Base-by-base conservation (phyloP, 2,329 filamentous ascomycete species). In the Orbilia javanica region DNA sequence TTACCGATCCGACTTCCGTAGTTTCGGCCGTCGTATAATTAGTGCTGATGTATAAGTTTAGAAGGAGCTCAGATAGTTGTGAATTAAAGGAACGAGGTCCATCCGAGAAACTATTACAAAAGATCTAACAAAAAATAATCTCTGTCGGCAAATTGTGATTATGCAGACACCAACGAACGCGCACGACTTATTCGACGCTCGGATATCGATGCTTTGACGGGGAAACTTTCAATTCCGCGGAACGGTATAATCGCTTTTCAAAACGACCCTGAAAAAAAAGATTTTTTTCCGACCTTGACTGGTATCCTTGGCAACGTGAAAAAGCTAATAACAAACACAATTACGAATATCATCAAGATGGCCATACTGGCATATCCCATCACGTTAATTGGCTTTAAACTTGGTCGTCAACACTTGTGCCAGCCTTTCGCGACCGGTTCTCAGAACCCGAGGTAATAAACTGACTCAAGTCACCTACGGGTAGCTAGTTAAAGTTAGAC, bases 401-500 rank as follows among this genome's bases (percentile, higher is more conserved):
- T 11, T 18, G 20, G 27, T 77, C 73, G 20, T 55, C 66, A 36
- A 67, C 66, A n/a, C 64, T 69, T 27, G 72, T 31, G 50, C 36
- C 50, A n/a, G 31, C 60, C 39, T 65, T 66, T 48, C 34, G 44
- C 39, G 55, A 34, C 34, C 66, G 73, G 50, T 62, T 60, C 27
- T 71, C 73, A 31, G 73, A 60, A 6, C 48, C 73, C 60, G 73
- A 77, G 11, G 50, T 13, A 42, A 77, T 77, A 31, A 71, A 71
- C 18, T 42, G 44, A 67, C 73, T 77, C 50, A 77, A 34, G 60
- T 77, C 73, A 46, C 73, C 73, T 13, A 77, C 73, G 15, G 73
- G 73, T n/a, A 77, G 62, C 73, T 74, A 42, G 42, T 53, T 60
- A 52, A 60, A 53, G 62, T 65, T 76, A 65, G 70, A 62, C 42